phyloP scores from a whole-genome alignment of 2,329 filamentous ascomycete genomes.

The Coniochaeta hoffmannii region DNA sequence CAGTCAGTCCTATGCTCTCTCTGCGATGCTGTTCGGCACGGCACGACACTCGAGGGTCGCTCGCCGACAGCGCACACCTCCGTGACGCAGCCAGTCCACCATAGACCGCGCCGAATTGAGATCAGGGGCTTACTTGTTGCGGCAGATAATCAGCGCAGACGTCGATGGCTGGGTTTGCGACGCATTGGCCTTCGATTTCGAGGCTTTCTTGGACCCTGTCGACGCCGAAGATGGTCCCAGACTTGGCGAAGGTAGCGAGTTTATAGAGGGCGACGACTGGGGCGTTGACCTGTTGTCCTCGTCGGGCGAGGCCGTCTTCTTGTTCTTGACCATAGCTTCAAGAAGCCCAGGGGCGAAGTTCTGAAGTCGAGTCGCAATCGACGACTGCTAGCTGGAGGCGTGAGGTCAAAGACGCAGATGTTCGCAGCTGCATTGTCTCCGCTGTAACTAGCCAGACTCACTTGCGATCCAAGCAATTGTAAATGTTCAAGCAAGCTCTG shows the following conservation, averaged over 20 bases:
- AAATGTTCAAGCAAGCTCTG: too few species aligned
- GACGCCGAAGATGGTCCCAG: neutral
- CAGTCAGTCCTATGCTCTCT: too few species aligned
- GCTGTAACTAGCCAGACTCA: too few species aligned
- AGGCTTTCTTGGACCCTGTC: neutral
- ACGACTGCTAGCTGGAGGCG: neutral
- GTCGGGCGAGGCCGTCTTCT: neutral
- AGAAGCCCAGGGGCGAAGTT: neutral
- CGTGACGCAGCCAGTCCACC: neutral
- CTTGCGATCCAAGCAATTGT: too few species aligned
- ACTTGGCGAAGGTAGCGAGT: neutral
- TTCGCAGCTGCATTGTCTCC: neutral
- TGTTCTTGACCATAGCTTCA: constrained; percentile 2
- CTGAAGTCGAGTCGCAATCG: neutral
- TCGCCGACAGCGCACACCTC: neutral
- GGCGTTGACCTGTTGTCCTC: constrained; percentile 3
- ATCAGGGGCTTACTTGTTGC: constrained; percentile 15
- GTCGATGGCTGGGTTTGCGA: constrained; percentile 5
- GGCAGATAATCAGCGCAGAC: constrained; percentile 16
- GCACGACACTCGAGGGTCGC: too few species aligned
- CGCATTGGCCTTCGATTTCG: constrained; percentile 4
- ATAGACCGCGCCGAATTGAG: neutral
- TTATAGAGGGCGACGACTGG: neutral
- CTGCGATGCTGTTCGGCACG: too few species aligned
- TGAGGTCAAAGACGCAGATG: neutral